These are phyloP conservation scores for Aspergillus olivimuriae DNA, from an alignment of 495 filamentous ascomycete species.

Conservation along the genomic window DNA sequence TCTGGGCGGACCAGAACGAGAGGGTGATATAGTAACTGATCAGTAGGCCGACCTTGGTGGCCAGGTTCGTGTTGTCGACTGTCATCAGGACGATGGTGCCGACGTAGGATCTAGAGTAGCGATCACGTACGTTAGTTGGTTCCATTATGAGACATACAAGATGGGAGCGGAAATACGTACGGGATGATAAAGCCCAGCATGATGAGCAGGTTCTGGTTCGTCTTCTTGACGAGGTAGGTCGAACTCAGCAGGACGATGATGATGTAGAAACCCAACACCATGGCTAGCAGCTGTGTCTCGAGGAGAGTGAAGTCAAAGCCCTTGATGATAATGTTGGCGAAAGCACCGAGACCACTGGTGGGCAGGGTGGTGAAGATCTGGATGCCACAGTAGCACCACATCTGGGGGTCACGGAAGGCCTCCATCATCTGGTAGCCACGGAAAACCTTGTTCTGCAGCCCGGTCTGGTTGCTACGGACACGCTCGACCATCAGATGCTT, in stretches of 20 bases:
- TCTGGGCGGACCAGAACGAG: conserved; percentile 53
- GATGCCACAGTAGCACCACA: conserved; percentile 45
- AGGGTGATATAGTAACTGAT: conserved; percentile 58
- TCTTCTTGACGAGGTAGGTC: conserved; percentile 58
- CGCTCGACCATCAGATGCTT: conserved; percentile 45
- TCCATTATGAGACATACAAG: not conserved
- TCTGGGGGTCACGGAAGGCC: conserved; percentile 36
- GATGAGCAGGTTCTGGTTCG: conserved; percentile 54
- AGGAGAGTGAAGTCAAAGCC: conserved; percentile 37
- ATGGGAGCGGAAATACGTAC: conserved; percentile 28
- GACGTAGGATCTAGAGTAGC: conserved; percentile 34
- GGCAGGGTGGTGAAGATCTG: conserved; percentile 62
- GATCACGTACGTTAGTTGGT: conserved; percentile 1
- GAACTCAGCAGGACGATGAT: conserved; percentile 58
- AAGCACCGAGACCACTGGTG: conserved; percentile 60
- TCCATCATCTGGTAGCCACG: conserved; percentile 41
- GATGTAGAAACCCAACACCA: conserved; percentile 67
- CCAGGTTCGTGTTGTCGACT: conserved; percentile 44
- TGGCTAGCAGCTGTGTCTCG: conserved; percentile 47
- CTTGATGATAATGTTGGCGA: conserved; percentile 55
- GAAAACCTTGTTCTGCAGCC: conserved; percentile 48
- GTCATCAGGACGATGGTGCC: conserved; percentile 60
- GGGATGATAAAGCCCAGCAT: conserved; percentile 61
- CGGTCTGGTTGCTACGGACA: conserved; percentile 45
- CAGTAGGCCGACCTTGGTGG: conserved; percentile 48